Conservation (phyloP, 768 basidiomycete genomes). For the Imleria badia region DNA sequence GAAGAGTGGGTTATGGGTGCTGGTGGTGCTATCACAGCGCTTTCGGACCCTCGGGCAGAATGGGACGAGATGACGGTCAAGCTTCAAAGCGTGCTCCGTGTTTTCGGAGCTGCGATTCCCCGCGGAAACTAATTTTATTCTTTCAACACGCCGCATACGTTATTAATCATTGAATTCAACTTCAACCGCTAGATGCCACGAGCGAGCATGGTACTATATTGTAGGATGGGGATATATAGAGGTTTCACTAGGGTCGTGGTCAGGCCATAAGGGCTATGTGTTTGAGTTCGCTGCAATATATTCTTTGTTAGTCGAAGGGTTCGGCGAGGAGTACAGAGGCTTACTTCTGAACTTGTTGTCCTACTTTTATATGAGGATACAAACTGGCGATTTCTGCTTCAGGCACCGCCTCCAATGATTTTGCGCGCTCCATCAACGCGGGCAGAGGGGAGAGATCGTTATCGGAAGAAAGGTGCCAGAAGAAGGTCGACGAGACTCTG, state of each 20-base stretch:
- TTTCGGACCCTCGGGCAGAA: conserved; percentile 81
- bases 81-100: conserved; percentile 69
- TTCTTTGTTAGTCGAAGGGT: conserved; percentile 9
- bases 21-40: conserved; percentile 94
- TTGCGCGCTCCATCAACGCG: conserved; percentile 48
- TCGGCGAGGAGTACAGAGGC: conserved; percentile 20
- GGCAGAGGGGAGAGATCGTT: conserved; percentile 71
- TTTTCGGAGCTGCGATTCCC: conserved; percentile 47
- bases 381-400: conserved; percentile 35
- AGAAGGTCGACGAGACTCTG: conserved; percentile 96
- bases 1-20: conserved; percentile 83
- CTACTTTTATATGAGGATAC: conserved; percentile 78
- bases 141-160: not conserved
- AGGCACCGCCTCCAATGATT: conserved; percentile 40
- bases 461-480: conserved; percentile 92
- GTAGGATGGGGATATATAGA: too few species aligned
- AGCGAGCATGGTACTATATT: not conserved
- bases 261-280: conserved; percentile 80
- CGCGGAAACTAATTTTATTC: conserved; percentile 14
- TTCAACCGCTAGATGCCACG: conserved; percentile 22
- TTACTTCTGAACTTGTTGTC: conserved; percentile 83
- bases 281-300: conserved; percentile 61
- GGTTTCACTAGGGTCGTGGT: conserved; percentile 18
- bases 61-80: conserved; percentile 97
- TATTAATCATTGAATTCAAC: conserved; percentile 36